These are phyloP conservation scores for Wallacemonas sp. DNA, from an alignment of 208 protist species.

Conservation along the genomic window DNA sequence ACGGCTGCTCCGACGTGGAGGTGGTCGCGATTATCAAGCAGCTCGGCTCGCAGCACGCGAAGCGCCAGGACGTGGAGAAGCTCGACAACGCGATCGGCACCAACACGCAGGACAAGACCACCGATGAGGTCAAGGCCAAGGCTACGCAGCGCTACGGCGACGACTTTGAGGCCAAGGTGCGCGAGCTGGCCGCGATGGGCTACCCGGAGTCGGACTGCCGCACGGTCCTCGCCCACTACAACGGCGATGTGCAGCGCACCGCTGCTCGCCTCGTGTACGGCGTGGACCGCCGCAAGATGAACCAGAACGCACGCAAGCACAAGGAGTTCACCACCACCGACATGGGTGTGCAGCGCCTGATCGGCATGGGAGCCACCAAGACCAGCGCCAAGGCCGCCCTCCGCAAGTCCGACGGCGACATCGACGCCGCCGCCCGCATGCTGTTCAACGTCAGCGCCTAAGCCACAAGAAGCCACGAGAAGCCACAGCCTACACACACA, in stretches of 20 bases:
- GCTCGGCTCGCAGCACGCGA: constrained; percentile 50
- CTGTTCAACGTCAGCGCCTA: constrained; percentile 41
- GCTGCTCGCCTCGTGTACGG: constrained; percentile 63
- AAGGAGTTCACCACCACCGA: constrained; percentile 68
- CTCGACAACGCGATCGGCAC: constrained; percentile 61
- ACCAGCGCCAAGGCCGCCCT: constrained; percentile 72
- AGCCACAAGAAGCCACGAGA: no score
- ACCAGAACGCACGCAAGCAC: constrained; percentile 52
- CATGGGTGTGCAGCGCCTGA: constrained; percentile 68
- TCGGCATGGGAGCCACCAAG: constrained; percentile 71
- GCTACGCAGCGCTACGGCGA: constrained; percentile 30
- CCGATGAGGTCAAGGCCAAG: constrained; percentile 36
- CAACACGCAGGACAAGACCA: constrained; percentile 26
- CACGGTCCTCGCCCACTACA: constrained; percentile 75
- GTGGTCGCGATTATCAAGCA: constrained; percentile 57
- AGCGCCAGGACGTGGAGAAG: constrained; percentile 52
- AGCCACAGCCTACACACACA: no score
- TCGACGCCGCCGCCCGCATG: constrained; percentile 52
- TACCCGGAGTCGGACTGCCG: constrained; percentile 48
- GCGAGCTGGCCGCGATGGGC: constrained; percentile 49
- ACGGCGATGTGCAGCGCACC: constrained; percentile 74
- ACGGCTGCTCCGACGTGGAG: constrained; percentile 70
- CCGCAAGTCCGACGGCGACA: constrained; percentile 57
- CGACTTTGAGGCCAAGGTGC: constrained; percentile 67
- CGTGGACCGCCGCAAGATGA: constrained; percentile 41